Conservation (phyloP, 805 yeast genomes). For the Candida coquimbonensis region DNA sequence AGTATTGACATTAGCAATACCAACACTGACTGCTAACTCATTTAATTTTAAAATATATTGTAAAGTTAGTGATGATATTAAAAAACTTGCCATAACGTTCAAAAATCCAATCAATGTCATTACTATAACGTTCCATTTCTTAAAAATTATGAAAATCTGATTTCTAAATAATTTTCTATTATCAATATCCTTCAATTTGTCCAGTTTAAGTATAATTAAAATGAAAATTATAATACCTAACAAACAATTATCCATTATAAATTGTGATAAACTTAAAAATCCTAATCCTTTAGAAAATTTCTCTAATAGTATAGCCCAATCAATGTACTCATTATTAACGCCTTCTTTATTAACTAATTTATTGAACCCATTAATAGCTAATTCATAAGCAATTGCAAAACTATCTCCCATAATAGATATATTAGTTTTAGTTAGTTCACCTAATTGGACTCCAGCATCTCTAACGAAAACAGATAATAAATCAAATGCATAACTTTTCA, state of each 20-base stretch:
- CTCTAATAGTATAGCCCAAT: conserved; percentile 22
- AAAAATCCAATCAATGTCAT: conserved; percentile 13
- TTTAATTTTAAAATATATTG: conserved; percentile 18
- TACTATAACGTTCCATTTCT: conserved; percentile 6
- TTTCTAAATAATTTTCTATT: too few species aligned
- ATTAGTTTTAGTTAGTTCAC: conserved; percentile 33
- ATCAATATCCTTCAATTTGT: too few species aligned
- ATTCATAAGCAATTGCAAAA: conserved; percentile 33
- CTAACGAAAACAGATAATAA: conserved; percentile 38
- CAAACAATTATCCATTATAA: conserved; percentile 2
- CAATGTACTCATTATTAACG: conserved; percentile 11
- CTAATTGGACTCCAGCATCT: conserved; percentile 44
- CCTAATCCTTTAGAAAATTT: conserved; percentile 22
- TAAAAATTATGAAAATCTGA: neutral
- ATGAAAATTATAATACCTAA: conserved; percentile 4
- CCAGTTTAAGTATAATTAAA: neutral
- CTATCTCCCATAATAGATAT: conserved; percentile 33
- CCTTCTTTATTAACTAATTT: conserved; percentile 18
- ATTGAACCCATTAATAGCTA: conserved; percentile 24
- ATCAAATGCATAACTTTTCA: conserved; percentile 38
- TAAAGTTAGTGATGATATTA: conserved; percentile 19
- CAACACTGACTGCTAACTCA: conserved; percentile 13
- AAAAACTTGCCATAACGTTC: conserved; percentile 10
- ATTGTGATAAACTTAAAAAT: conserved; percentile 11
- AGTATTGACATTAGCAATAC: conserved; percentile 20